Evolutionary conservation across 768 basidiomycete genomes (phyloP).

Genomic region (Gloeostereum incarnatum): DNA sequence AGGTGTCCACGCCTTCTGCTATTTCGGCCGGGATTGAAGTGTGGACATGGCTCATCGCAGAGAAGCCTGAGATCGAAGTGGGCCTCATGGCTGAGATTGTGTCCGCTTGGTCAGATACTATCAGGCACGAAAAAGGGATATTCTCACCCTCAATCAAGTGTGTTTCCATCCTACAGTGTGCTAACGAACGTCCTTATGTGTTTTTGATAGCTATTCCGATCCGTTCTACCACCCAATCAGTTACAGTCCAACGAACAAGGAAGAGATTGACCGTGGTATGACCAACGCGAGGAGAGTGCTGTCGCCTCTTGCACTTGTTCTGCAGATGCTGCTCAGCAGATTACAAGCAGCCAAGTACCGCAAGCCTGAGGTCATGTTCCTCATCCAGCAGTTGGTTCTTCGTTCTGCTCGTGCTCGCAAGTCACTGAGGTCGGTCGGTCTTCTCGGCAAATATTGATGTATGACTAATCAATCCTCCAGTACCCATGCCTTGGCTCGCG

Average conservation of each 20-base stretch:
- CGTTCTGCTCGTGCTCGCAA: constrained; percentile 67
- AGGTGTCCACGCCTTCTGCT: constrained; percentile 79
- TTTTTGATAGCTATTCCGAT: constrained; percentile 61
- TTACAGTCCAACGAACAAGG: constrained; percentile 88
- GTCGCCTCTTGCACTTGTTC: constrained; percentile 71
- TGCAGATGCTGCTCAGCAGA: constrained; percentile 86
- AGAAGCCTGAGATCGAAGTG: constrained; percentile 75
- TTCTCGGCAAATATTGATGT: constrained; percentile 1
- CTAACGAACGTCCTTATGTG: not conserved
- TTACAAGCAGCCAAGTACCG: constrained; percentile 91
- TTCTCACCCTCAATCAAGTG: constrained; percentile 81
- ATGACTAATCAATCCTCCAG: constrained; percentile 36
- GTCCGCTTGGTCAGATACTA: constrained; percentile 80
- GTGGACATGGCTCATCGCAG: constrained; percentile 94
- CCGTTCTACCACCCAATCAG: constrained; percentile 82
- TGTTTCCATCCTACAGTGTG: constrained; percentile 16
- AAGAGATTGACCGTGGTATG: constrained; percentile 64
- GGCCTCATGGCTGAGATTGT: constrained; percentile 79
- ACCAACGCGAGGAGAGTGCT: constrained; percentile 67
- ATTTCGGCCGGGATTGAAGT: constrained; percentile 85
- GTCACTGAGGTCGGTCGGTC: constrained; percentile 55
- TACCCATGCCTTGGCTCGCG: constrained; percentile 86
- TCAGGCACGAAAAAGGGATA: constrained; percentile 69
- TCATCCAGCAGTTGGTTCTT: constrained; percentile 78
- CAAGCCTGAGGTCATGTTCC: constrained; percentile 72